Percentiles rank a stretch among this genome's conserved stretches.
These are phyloP conservation scores for Dillenia turbinata DNA, from an alignment of 164 flowering plant genomes.

Conservation along the genomic window DNA sequence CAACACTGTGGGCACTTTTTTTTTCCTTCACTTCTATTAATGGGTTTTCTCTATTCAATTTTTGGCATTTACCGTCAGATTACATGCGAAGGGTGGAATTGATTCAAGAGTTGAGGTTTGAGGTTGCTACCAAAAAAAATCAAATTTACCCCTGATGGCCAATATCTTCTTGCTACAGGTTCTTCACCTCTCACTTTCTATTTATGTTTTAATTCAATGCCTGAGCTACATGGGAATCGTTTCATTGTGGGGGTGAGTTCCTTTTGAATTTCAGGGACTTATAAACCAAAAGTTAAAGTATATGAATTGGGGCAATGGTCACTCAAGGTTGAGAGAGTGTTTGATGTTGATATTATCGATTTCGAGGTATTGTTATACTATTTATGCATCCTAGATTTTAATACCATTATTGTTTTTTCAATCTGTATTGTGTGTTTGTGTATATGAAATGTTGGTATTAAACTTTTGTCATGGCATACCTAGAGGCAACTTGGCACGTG, in stretches of 20 bases:
- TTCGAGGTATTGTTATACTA: conserved; percentile 51
- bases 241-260: background rate
- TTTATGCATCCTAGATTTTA: no score
- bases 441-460: no score
- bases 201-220: background rate
- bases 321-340: conserved; percentile 87
- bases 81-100: conserved; percentile 73
- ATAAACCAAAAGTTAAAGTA: conserved; percentile 93
- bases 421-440: no score
- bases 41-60: no score
- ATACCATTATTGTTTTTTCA: no score
- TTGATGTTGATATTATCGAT: conserved; percentile 76
- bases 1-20: no score
- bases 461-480: no score
- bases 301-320: conserved; percentile 73
- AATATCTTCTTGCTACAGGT: conserved; percentile 91
- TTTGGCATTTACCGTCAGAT: conserved; percentile 25
- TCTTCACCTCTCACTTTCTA: background rate
- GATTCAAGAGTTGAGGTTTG: conserved; percentile 88
- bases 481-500: no score
- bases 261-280: conserved; percentile 49
- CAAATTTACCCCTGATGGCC: conserved; percentile 81
- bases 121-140: conserved; percentile 84
- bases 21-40: no score
- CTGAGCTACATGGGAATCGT: background rate